Conservation (phyloP, 768 basidiomycete species). For the Zangia roseola region DNA sequence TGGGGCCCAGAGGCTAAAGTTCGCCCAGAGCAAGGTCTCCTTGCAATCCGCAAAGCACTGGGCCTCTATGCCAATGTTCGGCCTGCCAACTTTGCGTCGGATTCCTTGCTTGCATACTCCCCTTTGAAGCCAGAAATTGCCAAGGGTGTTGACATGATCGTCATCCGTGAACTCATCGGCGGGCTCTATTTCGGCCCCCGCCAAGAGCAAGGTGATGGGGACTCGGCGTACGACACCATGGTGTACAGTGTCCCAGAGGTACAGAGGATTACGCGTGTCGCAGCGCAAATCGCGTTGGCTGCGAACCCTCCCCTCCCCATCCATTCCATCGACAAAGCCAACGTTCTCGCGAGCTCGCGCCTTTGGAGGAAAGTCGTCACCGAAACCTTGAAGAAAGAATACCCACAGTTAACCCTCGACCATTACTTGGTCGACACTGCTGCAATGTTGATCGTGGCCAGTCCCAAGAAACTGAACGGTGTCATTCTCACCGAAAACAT, state of each 20-base stretch:
- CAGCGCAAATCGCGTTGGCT: conserved; percentile 86
- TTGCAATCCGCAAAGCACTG: conserved; percentile 84
- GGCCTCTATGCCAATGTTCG: conserved; percentile 98
- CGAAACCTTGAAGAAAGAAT: conserved; percentile 81
- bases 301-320: conserved; percentile 83
- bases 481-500: conserved; percentile 94
- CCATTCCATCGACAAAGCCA: conserved; percentile 97
- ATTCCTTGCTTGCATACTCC: conserved; percentile 81
- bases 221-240: conserved; percentile 90
- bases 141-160: conserved; percentile 85
- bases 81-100: conserved; percentile 92
- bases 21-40: conserved; percentile 90
- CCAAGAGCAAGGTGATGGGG: conserved; percentile 74
- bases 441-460: conserved; percentile 91
- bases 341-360: conserved; percentile 92
- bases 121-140: conserved; percentile 88
- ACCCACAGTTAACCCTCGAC: conserved; percentile 82
- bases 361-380: conserved; percentile 94
- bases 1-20: conserved; percentile 91
- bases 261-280: conserved; percentile 92
- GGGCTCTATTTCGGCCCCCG: conserved; percentile 94
- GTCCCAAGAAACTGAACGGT: conserved; percentile 91
- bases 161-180: conserved; percentile 94
- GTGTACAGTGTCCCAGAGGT: conserved; percentile 91
- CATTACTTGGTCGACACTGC: conserved; percentile 96